Base-by-base conservation (phyloP, 2,329 filamentous ascomycete genomes). In the Botryotinia globosa region DNA sequence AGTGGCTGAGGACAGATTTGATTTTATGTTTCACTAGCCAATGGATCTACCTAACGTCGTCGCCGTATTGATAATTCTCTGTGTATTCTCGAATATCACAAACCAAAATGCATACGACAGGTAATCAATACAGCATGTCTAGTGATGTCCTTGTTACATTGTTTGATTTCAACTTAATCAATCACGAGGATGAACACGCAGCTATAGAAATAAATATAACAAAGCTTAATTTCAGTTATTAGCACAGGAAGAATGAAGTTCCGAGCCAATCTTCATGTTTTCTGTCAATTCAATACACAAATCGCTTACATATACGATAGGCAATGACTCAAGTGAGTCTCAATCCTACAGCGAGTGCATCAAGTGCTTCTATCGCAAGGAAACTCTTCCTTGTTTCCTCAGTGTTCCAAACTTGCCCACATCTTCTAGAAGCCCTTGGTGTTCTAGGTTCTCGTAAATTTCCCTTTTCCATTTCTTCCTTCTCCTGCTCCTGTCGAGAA, bases 1-100 rank as follows among this genome's bases (percentile, higher is more conserved):
- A 25, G 61, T 66, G 48, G 69, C 62, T 67, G 62, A 72, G 69
- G 69, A 72, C 69, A 72, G 61, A 72, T 72, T 72, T 72, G 34
- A 56, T 42, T 56, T 67, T 67, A 56, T 67, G 25, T 67, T 42
- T 37, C 63, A 34, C 59, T 48, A 29, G 61, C 61, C 56, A n/a
- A n/a, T n/a, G n/a, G n/a, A 70, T 59, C 37, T 25, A 32, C n/a
- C 2, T 6, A 5, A 54, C 25, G 12, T 54, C 48, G 48, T 54
- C 25, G 25, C 25, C 48, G 12, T 54, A 16, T 54, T n/a, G 12
- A 34, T 37, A 8, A 61, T 39, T 37, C 10, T 61, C 22, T 59
- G 22, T 12, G 2, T 2, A 62, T 62, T 39, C 7, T 29, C 14
- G 25, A 62, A 29, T 29, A 29, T 18, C 14, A 29, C 34, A 6